Conservation (phyloP, 164 flowering plant species). For the Stephania japonica region DNA sequence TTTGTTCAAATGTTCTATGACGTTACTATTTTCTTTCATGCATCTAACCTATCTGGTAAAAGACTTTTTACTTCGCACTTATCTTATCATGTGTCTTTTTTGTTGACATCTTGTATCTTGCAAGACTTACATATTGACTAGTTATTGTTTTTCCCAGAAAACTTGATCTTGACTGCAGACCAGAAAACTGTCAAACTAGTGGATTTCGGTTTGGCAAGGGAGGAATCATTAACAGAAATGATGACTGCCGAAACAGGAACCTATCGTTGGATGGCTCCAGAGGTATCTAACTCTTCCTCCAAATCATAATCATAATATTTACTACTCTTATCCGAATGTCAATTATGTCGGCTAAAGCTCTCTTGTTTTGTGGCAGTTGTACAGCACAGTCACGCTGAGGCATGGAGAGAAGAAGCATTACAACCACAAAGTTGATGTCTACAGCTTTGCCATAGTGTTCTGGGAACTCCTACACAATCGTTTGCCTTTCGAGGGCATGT, state of each 20-base stretch:
- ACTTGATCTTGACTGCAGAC: slow-evolving; percentile 80
- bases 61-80: too few relatives aligned
- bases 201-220: slow-evolving; percentile 93
- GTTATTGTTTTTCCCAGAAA: slow-evolving; percentile 40
- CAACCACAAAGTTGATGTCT: slow-evolving; percentile 88
- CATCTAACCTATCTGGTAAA: too few relatives aligned
- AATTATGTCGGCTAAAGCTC: neutral
- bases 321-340: neutral
- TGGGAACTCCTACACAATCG: slow-evolving; percentile 93
- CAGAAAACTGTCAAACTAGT: slow-evolving; percentile 79
- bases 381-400: slow-evolving; percentile 89
- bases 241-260: slow-evolving; percentile 98
- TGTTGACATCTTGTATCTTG: too few relatives aligned
- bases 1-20: too few relatives aligned
- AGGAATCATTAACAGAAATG: slow-evolving; percentile 91
- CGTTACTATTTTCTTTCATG: too few relatives aligned
- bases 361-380: slow-evolving; percentile 45
- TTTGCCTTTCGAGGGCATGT: slow-evolving; percentile 96
- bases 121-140: neutral
- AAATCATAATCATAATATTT: neutral
- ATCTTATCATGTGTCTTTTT: too few relatives aligned
- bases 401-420: slow-evolving; percentile 98
- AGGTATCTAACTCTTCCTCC: slow-evolving; percentile 34
- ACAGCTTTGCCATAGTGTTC: slow-evolving; percentile 91
- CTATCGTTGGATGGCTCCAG: slow-evolving; percentile 99